Evolutionary conservation across 2,329 filamentous ascomycete species (phyloP), one percentile per base, ranked within the genome.

Genomic region (Xylariales sp.): DNA sequence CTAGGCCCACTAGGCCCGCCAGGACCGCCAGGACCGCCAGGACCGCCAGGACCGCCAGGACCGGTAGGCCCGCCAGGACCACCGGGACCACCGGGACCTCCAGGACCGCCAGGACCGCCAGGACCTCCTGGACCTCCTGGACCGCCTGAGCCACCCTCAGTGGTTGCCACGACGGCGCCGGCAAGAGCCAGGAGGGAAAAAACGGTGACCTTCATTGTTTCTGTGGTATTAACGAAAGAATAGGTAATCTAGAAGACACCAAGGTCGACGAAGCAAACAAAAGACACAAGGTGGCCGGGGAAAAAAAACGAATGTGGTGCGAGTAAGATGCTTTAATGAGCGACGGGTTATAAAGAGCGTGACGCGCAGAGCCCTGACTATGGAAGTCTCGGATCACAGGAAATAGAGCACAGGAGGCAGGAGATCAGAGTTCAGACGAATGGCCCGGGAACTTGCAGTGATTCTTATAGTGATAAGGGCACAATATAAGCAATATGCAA

Each of bases 151-250:
- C n/a, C n/a, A n/a, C n/a, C n/a, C n/a, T n/a, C n/a, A n/a, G n/a
- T n/a, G n/a, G n/a, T 17, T 27, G 24, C 34, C 34, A 23, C 29
- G 34, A 37, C 34, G n/a, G n/a, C 34, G 20, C 36, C 33, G 37
- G 40, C 40, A 27, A 42, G 20, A 18, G 40, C 33, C 19, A 39
- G 23, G 28, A 35, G 20, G 31, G 12, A 21, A 18, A 42, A 23
- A 15, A 29, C 25, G 4, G 21, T 21, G 15, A 33, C 31, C 29
- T 31, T 42, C 40, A 40, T 40, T 5, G 23, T 42, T 30, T 18
- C 18, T 19, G 28, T 30, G 10, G n/a, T 29, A 17, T 16, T 10
- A 20, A 14, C 16, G 25, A 19, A n/a, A 19, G 32, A 5, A 19
- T 13, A 31, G 16, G 14, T 13, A 10, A 31, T 18, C 13, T 2